phyloP scores from a whole-genome alignment of 2,329 filamentous ascomycete species.

The Phoma herbarum region DNA sequence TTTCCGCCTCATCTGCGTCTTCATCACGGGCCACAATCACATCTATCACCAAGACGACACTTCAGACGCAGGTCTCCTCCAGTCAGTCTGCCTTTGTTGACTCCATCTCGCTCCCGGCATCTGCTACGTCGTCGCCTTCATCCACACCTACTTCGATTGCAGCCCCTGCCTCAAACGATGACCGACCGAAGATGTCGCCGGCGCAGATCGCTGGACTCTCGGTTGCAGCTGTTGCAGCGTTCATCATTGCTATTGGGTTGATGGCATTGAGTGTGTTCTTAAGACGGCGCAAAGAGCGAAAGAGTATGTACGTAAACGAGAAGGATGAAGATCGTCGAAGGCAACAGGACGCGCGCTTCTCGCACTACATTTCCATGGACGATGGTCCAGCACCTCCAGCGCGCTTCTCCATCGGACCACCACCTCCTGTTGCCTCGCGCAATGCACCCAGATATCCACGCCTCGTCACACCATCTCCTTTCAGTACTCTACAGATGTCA shows the following conservation, averaged over 20 bases:
- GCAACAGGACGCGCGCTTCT: conserved; percentile 35
- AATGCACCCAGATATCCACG: conserved; percentile 12
- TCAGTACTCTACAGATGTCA: conserved; percentile 18
- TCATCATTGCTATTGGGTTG: conserved; percentile 50
- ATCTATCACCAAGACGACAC: conserved; percentile 25
- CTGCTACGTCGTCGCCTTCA: conserved; percentile 32
- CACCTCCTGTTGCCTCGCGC: conserved; percentile 23
- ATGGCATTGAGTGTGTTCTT: conserved; percentile 50
- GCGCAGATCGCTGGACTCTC: conserved; percentile 52
- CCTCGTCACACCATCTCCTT: conserved; percentile 16
- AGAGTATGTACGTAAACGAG: conserved; percentile 35
- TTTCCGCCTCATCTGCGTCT: conserved; percentile 16
- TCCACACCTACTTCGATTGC: conserved; percentile 24
- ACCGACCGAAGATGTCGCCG: conserved; percentile 44
- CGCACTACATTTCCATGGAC: conserved; percentile 30
- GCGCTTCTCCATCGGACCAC: conserved; percentile 28
- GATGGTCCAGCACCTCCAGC: conserved; percentile 19
- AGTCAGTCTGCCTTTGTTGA: conserved; percentile 39
- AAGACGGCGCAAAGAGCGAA: conserved; percentile 45
- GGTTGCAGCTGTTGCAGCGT: conserved; percentile 49
- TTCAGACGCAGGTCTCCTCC: conserved; percentile 21
- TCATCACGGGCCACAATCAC: conserved; percentile 20
- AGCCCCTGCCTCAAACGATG: conserved; percentile 24
- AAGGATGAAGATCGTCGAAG: conserved; percentile 25
- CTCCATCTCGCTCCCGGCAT: conserved; percentile 36